Evolutionary conservation across 495 filamentous ascomycete genomes (phyloP).

Genomic region (Astrocystis sublimbata): DNA sequence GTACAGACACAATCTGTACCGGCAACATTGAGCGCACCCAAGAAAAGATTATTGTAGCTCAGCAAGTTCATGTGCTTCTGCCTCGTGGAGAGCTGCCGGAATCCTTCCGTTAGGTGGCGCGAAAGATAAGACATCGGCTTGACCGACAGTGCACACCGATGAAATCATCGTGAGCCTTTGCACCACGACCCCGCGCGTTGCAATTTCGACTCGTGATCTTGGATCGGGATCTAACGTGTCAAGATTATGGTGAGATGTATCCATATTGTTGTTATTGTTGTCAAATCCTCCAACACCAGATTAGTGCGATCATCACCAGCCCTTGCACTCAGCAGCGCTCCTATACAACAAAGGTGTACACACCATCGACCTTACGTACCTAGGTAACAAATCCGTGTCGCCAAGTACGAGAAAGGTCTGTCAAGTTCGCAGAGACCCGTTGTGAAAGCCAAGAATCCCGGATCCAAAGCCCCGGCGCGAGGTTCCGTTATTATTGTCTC

Average conservation of each 20-base stretch:
- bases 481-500: conserved; percentile 6
- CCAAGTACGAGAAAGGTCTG: conserved; percentile 2
- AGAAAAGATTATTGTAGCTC: neutral
- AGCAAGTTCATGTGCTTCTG: neutral
- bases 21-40: neutral
- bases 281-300: neutral
- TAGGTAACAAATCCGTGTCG: neutral
- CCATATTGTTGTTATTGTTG: neutral
- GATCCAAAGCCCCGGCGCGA: neutral
- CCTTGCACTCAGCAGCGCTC: conserved; percentile 1
- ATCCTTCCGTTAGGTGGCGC: neutral
- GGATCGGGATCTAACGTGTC: neutral
- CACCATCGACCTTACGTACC: neutral
- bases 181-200: neutral
- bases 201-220: neutral
- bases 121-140: neutral
- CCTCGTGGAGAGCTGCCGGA: neutral
- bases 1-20: neutral
- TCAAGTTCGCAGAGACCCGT: too few relatives aligned
- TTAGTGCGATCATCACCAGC: conserved; percentile 1
- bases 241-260: neutral
- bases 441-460: neutral
- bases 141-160: neutral
- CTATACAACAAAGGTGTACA: neutral
- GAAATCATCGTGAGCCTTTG: neutral